Evolutionary conservation across 2,329 filamentous ascomycete genomes (phyloP).

Genomic region (Fusarium anthophilum): DNA sequence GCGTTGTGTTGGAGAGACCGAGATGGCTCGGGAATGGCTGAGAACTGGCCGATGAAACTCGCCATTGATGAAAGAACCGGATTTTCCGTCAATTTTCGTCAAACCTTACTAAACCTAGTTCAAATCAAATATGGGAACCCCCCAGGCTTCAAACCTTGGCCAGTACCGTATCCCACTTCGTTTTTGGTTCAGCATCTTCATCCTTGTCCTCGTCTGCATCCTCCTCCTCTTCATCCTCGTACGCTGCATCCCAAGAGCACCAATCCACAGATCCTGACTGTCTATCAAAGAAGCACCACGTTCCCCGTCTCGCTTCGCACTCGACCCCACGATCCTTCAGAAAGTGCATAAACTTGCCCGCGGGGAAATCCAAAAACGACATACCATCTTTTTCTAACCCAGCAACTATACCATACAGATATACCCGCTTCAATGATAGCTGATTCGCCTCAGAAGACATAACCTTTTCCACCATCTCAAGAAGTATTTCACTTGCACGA

Average conservation of each 20-base stretch:
- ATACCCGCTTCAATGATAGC: neutral
- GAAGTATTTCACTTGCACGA: neutral
- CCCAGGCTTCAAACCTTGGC: neutral
- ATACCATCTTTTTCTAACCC: fast-evolving
- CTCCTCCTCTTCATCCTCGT: neutral
- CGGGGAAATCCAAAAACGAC: neutral
- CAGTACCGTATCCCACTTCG: neutral
- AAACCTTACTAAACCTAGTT: no score
- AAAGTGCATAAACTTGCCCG: neutral
- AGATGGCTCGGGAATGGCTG: neutral
- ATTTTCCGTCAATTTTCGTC: no score
- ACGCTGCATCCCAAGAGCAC: neutral
- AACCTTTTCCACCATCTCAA: neutral
- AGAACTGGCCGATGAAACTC: neutral
- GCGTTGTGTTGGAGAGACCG: neutral
- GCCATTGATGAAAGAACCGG: no score
- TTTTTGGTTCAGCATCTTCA: neutral
- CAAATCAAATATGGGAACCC: no score
- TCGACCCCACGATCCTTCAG: neutral
- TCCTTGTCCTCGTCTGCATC: neutral
- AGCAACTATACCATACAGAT: slow-evolving; percentile 9
- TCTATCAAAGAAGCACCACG: slow-evolving; percentile 21
- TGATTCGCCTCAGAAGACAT: neutral
- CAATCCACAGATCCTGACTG: neutral
- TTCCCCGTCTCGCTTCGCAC: slow-evolving; percentile 20